Conservation (phyloP, 768 basidiomycete genomes). For the Candolleomyces aberdarensis region DNA sequence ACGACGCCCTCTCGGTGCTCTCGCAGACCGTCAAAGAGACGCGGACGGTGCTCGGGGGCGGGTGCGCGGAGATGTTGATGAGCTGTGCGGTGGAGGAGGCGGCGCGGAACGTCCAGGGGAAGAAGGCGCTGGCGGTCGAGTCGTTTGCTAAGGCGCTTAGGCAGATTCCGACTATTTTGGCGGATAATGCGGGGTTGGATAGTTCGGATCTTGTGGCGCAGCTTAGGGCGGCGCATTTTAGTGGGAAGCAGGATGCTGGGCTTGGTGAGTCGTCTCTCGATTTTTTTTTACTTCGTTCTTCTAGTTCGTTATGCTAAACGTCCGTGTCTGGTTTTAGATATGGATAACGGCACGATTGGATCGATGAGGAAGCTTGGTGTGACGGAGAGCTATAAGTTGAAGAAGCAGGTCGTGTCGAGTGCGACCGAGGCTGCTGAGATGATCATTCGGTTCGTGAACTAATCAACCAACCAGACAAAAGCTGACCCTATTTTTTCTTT, state of each 20-base stretch:
- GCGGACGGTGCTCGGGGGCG: slow-evolving; percentile 89
- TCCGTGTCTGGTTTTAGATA: slow-evolving; percentile 71
- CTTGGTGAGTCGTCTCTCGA: slow-evolving; percentile 54
- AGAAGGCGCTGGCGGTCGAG: slow-evolving; percentile 94
- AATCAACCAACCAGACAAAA: not conserved
- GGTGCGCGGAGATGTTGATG: slow-evolving; percentile 99
- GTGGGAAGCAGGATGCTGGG: slow-evolving; percentile 82
- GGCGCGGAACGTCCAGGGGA: slow-evolving; percentile 81
- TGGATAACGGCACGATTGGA: slow-evolving; percentile 80
- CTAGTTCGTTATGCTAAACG: not conserved
- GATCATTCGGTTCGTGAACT: slow-evolving; percentile 77
- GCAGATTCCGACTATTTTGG: slow-evolving; percentile 94
- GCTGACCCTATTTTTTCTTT: slow-evolving; percentile 2
- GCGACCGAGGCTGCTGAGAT: slow-evolving; percentile 98
- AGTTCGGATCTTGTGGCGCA: slow-evolving; percentile 92
- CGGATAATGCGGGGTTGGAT: slow-evolving; percentile 97
- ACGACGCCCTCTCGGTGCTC: slow-evolving; percentile 95
- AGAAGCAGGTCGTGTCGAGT: slow-evolving; percentile 90
- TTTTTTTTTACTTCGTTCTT: not conserved
- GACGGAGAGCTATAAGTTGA: slow-evolving; percentile 97
- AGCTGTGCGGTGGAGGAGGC: slow-evolving; percentile 89
- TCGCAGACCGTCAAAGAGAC: slow-evolving; percentile 99
- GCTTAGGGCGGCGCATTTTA: slow-evolving; percentile 91
- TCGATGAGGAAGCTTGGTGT: slow-evolving; percentile 88
- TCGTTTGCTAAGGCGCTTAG: slow-evolving; percentile 85